phyloP scores from a whole-genome alignment of 176 grass and related monocot species.

The Poa annua region DNA sequence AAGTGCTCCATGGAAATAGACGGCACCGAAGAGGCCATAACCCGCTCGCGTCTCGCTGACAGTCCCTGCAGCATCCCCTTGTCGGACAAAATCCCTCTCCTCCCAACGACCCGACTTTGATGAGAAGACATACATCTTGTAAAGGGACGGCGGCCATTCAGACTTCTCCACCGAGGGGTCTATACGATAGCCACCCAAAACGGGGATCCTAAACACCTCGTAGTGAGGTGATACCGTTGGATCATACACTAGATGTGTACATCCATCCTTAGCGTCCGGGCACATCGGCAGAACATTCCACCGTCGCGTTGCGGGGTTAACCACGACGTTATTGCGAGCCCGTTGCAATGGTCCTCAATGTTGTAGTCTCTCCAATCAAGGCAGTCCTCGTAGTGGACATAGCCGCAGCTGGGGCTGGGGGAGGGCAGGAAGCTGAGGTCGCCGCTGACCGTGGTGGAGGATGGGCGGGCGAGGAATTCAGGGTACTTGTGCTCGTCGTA shows the following conservation, averaged over 20 bases:
- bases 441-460: no score
- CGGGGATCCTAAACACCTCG: neutral
- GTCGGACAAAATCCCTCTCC: neutral
- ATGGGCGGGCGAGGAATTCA: no score
- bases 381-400: no score
- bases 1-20: neutral
- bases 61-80: neutral
- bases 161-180: neutral
- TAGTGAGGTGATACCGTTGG: neutral
- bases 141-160: neutral
- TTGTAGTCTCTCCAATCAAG: no score
- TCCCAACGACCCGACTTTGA: neutral
- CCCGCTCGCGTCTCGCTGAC: neutral
- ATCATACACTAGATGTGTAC: neutral
- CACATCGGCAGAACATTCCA: no score
- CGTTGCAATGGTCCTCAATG: no score
- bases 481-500: no score
- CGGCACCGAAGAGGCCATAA: rapidly evolving
- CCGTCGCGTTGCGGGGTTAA: no score
- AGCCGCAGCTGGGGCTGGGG: no score
- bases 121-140: neutral
- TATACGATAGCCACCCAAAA: rapidly evolving
- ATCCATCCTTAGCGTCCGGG: no score
- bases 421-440: no score
- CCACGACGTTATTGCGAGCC: no score